Evolutionary conservation across 164 flowering plant species (phyloP).

Genomic region (Cinnamomum micranthum): DNA sequence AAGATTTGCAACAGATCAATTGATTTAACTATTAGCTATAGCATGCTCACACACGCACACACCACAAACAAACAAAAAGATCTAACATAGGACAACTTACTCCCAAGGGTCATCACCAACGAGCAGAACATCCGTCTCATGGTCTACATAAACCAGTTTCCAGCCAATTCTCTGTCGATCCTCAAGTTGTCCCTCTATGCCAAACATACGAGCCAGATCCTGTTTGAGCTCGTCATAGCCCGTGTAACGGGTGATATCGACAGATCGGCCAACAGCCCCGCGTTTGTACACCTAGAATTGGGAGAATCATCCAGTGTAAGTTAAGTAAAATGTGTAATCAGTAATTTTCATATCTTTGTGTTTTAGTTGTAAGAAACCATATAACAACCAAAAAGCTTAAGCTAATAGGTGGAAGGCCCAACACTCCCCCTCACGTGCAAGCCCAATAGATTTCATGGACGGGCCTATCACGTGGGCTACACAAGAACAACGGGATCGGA

Average conservation of each 20-base stretch:
- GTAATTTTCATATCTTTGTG: background rate
- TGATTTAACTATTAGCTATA: background rate
- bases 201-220: constrained; percentile 95
- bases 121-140: constrained; percentile 83
- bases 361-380: too few relatives aligned
- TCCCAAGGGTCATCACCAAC: constrained; percentile 99
- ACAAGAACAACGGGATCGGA: too few relatives aligned
- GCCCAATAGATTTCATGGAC: too few relatives aligned
- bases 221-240: constrained; percentile 95
- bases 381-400: too few relatives aligned
- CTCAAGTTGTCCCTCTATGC: constrained; percentile 95
- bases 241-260: constrained; percentile 81
- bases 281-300: constrained; percentile 80
- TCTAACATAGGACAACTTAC: constrained; percentile 45
- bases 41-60: background rate
- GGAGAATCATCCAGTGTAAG: background rate
- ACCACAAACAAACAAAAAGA: background rate
- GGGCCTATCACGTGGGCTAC: too few relatives aligned
- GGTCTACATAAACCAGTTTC: constrained; percentile 96
- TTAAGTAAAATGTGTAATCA: background rate
- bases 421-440: too few relatives aligned
- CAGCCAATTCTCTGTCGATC: constrained; percentile 84
- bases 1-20: background rate
- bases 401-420: too few relatives aligned
- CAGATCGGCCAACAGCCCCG: constrained; percentile 96